phyloP scores from a whole-genome alignment of 1,139 yeast genomes.

The Geotrichum aggregatum region DNA sequence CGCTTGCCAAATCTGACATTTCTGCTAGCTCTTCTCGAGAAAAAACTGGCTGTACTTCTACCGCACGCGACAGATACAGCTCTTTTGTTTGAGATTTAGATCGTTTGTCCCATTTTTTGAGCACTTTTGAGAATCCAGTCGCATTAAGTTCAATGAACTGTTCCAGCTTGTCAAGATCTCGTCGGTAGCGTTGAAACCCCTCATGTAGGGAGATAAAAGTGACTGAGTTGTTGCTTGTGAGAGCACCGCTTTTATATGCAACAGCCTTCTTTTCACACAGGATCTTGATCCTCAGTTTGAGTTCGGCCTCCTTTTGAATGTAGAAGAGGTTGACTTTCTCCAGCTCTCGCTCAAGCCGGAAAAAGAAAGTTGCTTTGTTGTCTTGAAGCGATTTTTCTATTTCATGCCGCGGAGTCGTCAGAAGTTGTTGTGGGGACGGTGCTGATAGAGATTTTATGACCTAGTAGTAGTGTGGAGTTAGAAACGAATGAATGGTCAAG shows the following conservation, averaged over 20 bases:
- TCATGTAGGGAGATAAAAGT: slow-evolving; percentile 69
- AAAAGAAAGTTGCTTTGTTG: slow-evolving; percentile 89
- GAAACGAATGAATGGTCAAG: neutral
- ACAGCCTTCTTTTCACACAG: slow-evolving; percentile 68
- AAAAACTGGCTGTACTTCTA: slow-evolving; percentile 93
- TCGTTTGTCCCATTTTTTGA: slow-evolving; percentile 96
- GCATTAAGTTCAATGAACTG: slow-evolving; percentile 92
- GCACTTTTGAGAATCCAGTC: slow-evolving; percentile 89
- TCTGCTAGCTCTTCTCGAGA: slow-evolving; percentile 84
- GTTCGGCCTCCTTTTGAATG: slow-evolving; percentile 82
- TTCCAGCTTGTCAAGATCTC: slow-evolving; percentile 80
- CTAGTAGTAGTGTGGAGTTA: slow-evolving; percentile 23
- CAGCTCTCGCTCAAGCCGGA: slow-evolving; percentile 84
- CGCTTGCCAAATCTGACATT: slow-evolving; percentile 76
- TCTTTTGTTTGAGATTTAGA: slow-evolving; percentile 94
- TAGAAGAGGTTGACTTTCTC: slow-evolving; percentile 91
- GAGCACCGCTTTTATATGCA: slow-evolving; percentile 46
- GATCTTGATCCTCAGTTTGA: slow-evolving; percentile 69
- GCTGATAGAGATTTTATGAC: slow-evolving; percentile 43
- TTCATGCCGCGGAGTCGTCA: slow-evolving; percentile 30
- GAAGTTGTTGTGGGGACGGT: slow-evolving; percentile 29
- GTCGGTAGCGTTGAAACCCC: slow-evolving; percentile 82
- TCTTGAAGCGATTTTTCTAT: slow-evolving; percentile 68
- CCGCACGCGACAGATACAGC: slow-evolving; percentile 83
- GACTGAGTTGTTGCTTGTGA: slow-evolving; percentile 47